Evolutionary conservation across 1,284 basidiomycete genomes (phyloP).

Genomic region (Pyrrhoderma noxium): DNA sequence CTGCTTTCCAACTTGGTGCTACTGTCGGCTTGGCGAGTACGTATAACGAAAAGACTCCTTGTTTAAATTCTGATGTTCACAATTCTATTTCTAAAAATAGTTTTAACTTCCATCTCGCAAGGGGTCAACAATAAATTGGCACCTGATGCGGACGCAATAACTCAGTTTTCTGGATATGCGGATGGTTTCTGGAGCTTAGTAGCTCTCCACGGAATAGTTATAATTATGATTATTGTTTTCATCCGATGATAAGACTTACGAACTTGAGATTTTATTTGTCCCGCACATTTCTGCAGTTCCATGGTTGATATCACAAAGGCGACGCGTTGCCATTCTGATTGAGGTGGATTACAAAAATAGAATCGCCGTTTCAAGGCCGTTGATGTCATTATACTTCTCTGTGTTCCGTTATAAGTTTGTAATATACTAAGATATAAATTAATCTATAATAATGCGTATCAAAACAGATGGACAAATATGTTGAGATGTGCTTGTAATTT

Average conservation of each 20-base stretch:
- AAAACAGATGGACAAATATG: no score
- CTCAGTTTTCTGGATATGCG: slow-evolving; percentile 13
- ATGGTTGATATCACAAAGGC: not conserved
- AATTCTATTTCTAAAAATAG: not conserved
- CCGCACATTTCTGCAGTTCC: not conserved
- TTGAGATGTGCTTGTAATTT: no score
- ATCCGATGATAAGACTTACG: not conserved
- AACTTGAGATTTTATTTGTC: not conserved
- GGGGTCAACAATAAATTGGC: slow-evolving; percentile 14
- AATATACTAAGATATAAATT: no score
- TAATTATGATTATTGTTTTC: slow-evolving; percentile 14
- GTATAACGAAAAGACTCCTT: no score
- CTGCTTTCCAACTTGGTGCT: slow-evolving; percentile 18
- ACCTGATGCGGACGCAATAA: not conserved
- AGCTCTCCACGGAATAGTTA: slow-evolving; percentile 9
- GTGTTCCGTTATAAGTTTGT: no score
- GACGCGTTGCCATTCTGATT: no score
- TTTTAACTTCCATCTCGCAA: slow-evolving; percentile 13
- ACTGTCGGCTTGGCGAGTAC: slow-evolving; percentile 18
- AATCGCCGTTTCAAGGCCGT: no score
- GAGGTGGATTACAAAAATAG: no score
- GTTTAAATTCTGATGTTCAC: not conserved
- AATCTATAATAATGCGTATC: no score
- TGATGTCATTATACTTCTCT: no score
- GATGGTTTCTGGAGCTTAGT: slow-evolving; percentile 17